Evolutionary conservation across 257 asterid species (phyloP).

Genomic region (Solanum sejunctum): DNA sequence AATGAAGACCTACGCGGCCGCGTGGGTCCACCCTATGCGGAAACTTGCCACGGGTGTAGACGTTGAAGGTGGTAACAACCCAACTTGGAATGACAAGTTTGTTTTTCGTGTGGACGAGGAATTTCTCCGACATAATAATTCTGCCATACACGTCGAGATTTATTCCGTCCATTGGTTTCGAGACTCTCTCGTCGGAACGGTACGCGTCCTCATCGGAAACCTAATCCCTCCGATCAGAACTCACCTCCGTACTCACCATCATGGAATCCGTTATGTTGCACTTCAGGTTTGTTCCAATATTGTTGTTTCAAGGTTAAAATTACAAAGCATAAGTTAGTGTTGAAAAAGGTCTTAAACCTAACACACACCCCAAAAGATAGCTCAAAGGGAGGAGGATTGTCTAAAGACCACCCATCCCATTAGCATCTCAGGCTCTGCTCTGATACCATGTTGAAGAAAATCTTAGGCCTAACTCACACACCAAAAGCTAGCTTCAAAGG

Average conservation of each 20-base stretch:
- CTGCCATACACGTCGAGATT: constrained; percentile 71
- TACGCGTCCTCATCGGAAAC: constrained; percentile 72
- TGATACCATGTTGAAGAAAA: no score
- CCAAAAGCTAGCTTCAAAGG: no score
- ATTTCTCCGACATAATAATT: constrained; percentile 50
- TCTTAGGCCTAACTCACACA: no score
- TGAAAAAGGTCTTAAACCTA: no score
- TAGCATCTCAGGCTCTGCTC: no score
- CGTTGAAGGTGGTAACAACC: constrained; percentile 42
- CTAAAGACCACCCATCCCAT: no score
- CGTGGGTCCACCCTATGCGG: constrained; percentile 62
- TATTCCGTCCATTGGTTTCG: constrained; percentile 49
- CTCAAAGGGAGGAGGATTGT: no score
- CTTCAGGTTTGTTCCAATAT: constrained; percentile 37
- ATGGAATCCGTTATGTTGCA: constrained; percentile 81
- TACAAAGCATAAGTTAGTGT: no score
- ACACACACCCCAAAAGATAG: no score
- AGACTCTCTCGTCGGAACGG: constrained; percentile 61
- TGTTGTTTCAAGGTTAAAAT: no score
- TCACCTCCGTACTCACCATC: constrained; percentile 3
- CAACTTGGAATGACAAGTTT: constrained; percentile 94
- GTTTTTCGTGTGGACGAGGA: constrained; percentile 89
- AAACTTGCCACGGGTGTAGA: constrained; percentile 62
- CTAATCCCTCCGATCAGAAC: constrained; percentile 48
- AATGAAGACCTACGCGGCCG: constrained; percentile 73